Evolutionary conservation across 805 yeast species (phyloP), one percentile per base, ranked within the genome.

Genomic region (Hanseniaspora nectarophila): DNA sequence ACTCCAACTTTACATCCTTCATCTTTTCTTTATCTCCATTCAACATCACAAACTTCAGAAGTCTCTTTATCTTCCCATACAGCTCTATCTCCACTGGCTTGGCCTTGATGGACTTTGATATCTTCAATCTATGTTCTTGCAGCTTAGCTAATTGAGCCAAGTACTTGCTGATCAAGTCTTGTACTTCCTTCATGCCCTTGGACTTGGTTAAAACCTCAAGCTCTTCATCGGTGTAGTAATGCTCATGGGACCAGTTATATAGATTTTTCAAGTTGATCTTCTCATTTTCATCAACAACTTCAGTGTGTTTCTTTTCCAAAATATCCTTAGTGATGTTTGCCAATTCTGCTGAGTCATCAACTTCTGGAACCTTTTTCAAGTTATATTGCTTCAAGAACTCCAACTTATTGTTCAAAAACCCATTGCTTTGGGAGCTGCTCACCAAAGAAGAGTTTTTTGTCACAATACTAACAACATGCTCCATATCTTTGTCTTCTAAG

Each of bases 371-470:
- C 51, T 51, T n/a, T 29, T 53, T 28, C 32, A 44, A 32, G 23
- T 38, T 51, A 29, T 33, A 55, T 5, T 74, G 56, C 31, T 70
- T 67, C 45, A 66, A 67, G 51, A 71, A 72, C 1, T 82, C 82
- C 40, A 72, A 65, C 58, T 73, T 77, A 54, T 76, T 78, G 29
- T 75, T 61, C 81, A 81, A 76, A 5, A 73, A 67, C 21, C 72
- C 62, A 3, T 78, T 76, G 57, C 75, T 72, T 59, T 74, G 70
- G 20, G 72, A 71, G 15, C 74, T 72, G 26, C 76, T 72, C 12
- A 81, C 63, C 2, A 79, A 75, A 7, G 80, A 71, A 18, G 73
- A 74, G 34, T 73, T 72, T 57, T 81, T 82, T 61, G 81, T 87
- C 39, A 72, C 67, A 10, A 74, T 63, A 4, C 92, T 92, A 0